Base-by-base conservation (phyloP, 2,329 filamentous ascomycete species). In the Hymenoscyphus linearis region DNA sequence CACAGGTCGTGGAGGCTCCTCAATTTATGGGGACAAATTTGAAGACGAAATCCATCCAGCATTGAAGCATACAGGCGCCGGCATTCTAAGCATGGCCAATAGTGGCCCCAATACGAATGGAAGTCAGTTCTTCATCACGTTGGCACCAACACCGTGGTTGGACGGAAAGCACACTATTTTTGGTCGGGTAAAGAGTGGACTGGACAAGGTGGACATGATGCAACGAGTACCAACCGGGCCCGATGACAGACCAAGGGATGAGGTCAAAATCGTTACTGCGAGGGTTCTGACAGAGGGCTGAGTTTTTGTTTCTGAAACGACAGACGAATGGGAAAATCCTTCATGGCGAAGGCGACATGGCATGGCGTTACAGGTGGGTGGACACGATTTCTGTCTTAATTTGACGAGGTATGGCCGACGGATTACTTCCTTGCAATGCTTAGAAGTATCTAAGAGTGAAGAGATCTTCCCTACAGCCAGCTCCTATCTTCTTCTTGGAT, bases 151-250 rank as follows among this genome's bases (percentile, higher is more conserved):
- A 16, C 95, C 95, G 0, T 98, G 93, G 93, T 77, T 99, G 62
- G 95, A 99, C 76, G 92, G 93, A 25, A 97, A 96, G 76, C 93
- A 99, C 75, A 96, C 93, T 12, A 96, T 99, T 67, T 99, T 99
- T 73, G 95, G 95, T 0, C 80, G 93, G 59, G 92, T 99, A 44
- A 93, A 89, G 78, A 84, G 77, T 59, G 95, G 95, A 0, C 85
- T 98, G 82, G 80, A 83, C 60, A 81, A 93, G n/a, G 86, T 98
- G 31, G 87, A 91, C 79, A 83, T 91, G 67, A 90, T 99, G 85
- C 95, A 93, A 0, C 74, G 95, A 61, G 91, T 96, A 56, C 91
- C 89, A 78, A 96, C 92, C 0, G 90, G 85, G 26, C 77, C 78
- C 7, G 91, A 93, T 68, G 95, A 98, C 75, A 79, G 88, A 68